Evolutionary conservation across 164 flowering plant genomes (phyloP).

Genomic region (Macadamia integrifolia): DNA sequence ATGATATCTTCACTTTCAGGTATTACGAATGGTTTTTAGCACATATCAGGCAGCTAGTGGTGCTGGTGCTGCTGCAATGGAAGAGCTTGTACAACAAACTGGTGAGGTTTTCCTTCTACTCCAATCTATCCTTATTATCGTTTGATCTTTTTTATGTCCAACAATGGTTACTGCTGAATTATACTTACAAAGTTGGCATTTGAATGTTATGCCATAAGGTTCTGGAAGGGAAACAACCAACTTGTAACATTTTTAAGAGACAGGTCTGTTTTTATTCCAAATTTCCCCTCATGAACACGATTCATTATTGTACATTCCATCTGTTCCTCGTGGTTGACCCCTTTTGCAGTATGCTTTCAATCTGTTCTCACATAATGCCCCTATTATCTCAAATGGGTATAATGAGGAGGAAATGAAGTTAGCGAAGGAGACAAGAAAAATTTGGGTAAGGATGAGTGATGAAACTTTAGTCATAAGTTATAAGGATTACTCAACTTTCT

Average conservation of each 20-base stretch:
- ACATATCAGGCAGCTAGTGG: conserved; percentile 99
- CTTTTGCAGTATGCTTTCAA: conserved; percentile 87
- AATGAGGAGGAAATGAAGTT: conserved; percentile 99
- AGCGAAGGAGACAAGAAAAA: conserved; percentile 93
- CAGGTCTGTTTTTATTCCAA: conserved; percentile 48
- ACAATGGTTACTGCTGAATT: neutral
- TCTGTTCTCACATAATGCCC: conserved; percentile 93
- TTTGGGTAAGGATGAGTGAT: conserved; percentile 61
- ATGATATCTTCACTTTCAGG: conserved; percentile 37
- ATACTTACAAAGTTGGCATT: neutral
- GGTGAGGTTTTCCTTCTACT: conserved; percentile 61
- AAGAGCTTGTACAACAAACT: conserved; percentile 90
- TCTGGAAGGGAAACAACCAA: conserved; percentile 81
- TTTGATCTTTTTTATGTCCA: neutral
- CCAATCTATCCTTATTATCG: neutral
- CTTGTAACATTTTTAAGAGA: conserved; percentile 81
- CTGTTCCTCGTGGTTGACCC: neutral
- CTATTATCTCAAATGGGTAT: conserved; percentile 82
- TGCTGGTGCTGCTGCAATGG: conserved; percentile 99
- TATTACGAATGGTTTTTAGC: conserved; percentile 92
- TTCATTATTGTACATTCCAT: neutral
- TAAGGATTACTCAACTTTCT: neutral
- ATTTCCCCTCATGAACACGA: neutral
- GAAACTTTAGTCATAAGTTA: neutral
- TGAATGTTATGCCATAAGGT: conserved; percentile 38